These are phyloP conservation scores for Puya raimondii DNA, from an alignment of 176 grass and related monocot species.

Conservation along the genomic window DNA sequence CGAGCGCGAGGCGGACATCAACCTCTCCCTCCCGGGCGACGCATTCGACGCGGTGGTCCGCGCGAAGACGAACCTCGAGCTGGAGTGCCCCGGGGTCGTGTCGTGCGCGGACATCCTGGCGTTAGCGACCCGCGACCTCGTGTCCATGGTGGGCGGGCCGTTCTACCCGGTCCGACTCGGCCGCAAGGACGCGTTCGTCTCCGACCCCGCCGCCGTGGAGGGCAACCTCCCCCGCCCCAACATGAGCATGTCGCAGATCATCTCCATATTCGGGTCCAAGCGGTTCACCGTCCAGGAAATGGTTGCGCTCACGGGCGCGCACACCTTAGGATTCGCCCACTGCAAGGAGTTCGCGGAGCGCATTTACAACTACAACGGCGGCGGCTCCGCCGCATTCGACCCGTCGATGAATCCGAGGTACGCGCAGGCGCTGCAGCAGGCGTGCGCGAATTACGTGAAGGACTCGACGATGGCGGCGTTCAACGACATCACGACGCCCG, in stretches of 20 bases:
- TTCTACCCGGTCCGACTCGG: constrained; percentile 50
- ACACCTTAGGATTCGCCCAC: constrained; percentile 31
- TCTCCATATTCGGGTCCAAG: constrained; percentile 15
- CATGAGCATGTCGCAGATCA: constrained; percentile 15
- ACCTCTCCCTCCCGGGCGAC: constrained; percentile 70
- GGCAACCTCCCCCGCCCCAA: constrained; percentile 19
- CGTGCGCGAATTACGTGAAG: constrained; percentile 17
- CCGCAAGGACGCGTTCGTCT: constrained; percentile 59
- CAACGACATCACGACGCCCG: constrained; percentile 78
- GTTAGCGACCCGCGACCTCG: constrained; percentile 46
- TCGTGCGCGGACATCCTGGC: constrained; percentile 88
- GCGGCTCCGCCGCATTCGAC: constrained; percentile 22
- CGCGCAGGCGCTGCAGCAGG: constrained; percentile 14
- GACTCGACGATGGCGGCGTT: constrained; percentile 21
- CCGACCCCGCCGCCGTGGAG: constrained; percentile 33
- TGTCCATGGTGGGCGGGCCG: constrained; percentile 71
- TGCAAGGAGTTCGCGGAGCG: constrained; percentile 21
- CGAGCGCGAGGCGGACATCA: constrained; percentile 64
- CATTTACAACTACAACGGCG: constrained; percentile 25
- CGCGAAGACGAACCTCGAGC: constrained; percentile 64
- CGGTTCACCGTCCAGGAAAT: constrained; percentile 20
- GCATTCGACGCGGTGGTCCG: constrained; percentile 70
- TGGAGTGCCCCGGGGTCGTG: constrained; percentile 77
- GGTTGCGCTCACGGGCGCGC: constrained; percentile 23
- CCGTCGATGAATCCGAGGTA: constrained; percentile 24